Percentiles rank a stretch among this genome's conserved stretches.
Evolutionary conservation across 2,329 filamentous ascomycete species (phyloP).

Genomic region (Ascochyta pisi): DNA sequence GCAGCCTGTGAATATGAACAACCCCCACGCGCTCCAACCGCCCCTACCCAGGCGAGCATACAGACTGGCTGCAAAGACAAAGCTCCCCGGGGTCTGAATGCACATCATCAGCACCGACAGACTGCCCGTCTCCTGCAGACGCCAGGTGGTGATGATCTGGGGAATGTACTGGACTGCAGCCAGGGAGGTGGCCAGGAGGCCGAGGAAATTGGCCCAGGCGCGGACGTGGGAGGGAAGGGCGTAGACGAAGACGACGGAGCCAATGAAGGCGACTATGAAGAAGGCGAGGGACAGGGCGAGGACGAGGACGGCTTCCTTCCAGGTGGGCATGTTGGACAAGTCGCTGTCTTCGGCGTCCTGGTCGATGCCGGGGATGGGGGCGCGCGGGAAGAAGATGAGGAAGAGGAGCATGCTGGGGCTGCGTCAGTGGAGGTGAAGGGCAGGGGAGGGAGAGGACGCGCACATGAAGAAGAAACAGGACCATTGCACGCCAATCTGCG

Average conservation of each 20-base stretch:
- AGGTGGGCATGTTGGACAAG: conserved; percentile 57
- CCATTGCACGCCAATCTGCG: conserved; percentile 92
- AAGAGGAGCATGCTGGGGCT: conserved; percentile 81
- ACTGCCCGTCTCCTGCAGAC: conserved; percentile 83
- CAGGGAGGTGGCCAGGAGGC: conserved; percentile 77
- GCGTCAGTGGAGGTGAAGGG: conserved; percentile 18
- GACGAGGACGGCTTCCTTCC: conserved; percentile 80
- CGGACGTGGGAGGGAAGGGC: conserved; percentile 69
- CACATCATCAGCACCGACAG: conserved; percentile 98
- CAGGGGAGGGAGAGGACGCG: background rate
- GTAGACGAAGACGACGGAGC: conserved; percentile 69
- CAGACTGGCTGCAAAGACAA: conserved; percentile 86
- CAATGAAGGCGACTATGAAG: conserved; percentile 72
- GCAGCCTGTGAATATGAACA: conserved; percentile 83
- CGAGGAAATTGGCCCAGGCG: conserved; percentile 84
- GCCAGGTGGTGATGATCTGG: conserved; percentile 92
- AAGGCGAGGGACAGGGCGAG: conserved; percentile 76
- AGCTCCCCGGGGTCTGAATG: conserved; percentile 92
- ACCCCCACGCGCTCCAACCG: conserved; percentile 96
- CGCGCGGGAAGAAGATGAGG: conserved; percentile 80
- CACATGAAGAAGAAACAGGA: conserved; percentile 91
- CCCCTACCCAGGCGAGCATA: conserved; percentile 77
- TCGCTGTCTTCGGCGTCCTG: conserved; percentile 32
- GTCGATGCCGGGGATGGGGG: conserved; percentile 28
- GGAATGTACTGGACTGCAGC: conserved; percentile 92